These are phyloP conservation scores for Skeletonema costatum DNA, from an alignment of 108 stramenopile species.

Conservation along the genomic window DNA sequence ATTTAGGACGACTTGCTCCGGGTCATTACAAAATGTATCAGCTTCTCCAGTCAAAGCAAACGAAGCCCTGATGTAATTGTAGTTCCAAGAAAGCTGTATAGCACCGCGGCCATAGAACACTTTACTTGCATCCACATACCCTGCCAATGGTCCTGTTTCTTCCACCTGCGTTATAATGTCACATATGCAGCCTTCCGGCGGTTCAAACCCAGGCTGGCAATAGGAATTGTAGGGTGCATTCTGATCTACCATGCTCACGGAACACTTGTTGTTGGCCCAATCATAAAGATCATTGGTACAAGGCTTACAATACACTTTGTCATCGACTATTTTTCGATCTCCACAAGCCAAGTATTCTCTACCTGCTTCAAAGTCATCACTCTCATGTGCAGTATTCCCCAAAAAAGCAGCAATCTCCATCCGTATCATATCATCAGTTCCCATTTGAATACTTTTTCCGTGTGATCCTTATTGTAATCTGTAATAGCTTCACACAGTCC, in stretches of 20 bases:
- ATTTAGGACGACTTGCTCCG: conserved; percentile 36
- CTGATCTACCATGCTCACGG: conserved; percentile 32
- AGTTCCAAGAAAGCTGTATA: conserved; percentile 40
- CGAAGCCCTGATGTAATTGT: conserved; percentile 42
- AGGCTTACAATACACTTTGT: conserved; percentile 43
- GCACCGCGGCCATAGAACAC: conserved; percentile 47
- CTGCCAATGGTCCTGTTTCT: conserved; percentile 21
- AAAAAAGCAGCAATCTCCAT: conserved; percentile 39
- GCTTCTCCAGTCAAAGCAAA: conserved; percentile 41
- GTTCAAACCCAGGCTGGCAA: conserved; percentile 32
- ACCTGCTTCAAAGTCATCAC: conserved; percentile 43
- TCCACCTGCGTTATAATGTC: conserved; percentile 24
- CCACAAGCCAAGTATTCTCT: conserved; percentile 45
- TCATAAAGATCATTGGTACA: conserved; percentile 34
- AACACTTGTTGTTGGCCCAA: conserved; percentile 38
- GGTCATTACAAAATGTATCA: conserved; percentile 41
- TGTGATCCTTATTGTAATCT: conserved; percentile 36
- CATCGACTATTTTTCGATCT: conserved; percentile 33
- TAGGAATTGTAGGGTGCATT: conserved; percentile 44
- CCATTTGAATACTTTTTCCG: conserved; percentile 41
- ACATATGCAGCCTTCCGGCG: conserved; percentile 39
- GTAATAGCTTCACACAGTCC: conserved; percentile 34
- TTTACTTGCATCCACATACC: conserved; percentile 35
- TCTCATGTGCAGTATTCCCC: conserved; percentile 43
- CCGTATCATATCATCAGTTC: conserved; percentile 10